Conservation (phyloP, 2,329 filamentous ascomycete genomes). For the Neopestalotiopsis rosae region DNA sequence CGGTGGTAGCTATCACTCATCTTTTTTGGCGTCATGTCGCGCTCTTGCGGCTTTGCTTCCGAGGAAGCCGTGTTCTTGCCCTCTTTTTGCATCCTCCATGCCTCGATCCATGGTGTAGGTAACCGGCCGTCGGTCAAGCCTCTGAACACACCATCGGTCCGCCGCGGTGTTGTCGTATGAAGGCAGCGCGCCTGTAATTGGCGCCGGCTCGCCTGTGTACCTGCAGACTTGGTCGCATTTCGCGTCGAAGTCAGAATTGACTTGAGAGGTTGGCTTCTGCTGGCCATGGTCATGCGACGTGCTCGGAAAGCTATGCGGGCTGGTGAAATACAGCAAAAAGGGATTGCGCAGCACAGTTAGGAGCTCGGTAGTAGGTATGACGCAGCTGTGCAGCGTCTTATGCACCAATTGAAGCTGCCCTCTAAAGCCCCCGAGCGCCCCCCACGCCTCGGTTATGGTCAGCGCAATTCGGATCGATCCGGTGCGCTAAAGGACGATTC, state of each 20-base stretch:
- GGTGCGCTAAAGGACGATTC: background rate
- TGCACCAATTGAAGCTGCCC: background rate
- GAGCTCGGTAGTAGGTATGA: background rate
- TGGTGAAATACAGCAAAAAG: background rate
- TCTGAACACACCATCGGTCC: slow-evolving; percentile 43
- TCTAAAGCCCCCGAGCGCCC: background rate
- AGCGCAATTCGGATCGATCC: slow-evolving; percentile 1
- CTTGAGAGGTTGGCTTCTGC: background rate
- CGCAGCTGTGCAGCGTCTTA: slow-evolving; percentile 12
- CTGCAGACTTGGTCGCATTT: background rate
- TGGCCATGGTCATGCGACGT: slow-evolving; percentile 7
- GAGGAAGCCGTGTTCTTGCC: slow-evolving; percentile 33
- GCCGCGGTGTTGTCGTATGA: slow-evolving; percentile 27
- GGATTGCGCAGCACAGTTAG: background rate
- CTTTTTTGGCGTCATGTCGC: slow-evolving; percentile 67
- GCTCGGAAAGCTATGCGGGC: background rate
- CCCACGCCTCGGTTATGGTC: background rate
- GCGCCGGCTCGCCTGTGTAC: background rate
- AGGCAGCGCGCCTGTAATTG: slow-evolving; percentile 26
- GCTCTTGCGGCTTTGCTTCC: slow-evolving; percentile 42
- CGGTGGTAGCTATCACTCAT: slow-evolving; percentile 76
- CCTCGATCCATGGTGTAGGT: slow-evolving; percentile 71
- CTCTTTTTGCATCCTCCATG: slow-evolving; percentile 60
- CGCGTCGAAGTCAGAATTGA: background rate
- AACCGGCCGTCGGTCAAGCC: slow-evolving; percentile 40